Base-by-base conservation (phyloP, 2,329 filamentous ascomycete genomes). In the Tolypocladium pustulatum region DNA sequence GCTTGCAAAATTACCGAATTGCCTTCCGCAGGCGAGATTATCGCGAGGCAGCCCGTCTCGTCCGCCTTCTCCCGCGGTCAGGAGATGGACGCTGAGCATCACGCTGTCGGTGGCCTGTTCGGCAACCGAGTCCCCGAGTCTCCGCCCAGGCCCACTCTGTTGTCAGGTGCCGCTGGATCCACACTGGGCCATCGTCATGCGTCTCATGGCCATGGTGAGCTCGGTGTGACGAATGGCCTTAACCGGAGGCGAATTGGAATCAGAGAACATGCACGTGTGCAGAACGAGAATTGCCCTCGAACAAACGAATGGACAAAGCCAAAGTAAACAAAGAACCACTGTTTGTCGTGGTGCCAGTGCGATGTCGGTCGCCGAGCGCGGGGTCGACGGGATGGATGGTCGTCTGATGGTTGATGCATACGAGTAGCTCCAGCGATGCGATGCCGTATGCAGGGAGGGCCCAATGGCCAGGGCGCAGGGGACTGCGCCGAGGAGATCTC, bases 81-180 rank as follows among this genome's bases (percentile, higher is more conserved):
- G 49, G 49, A 53, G 49, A 53, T 27, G 49, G n/a, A 22, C 17
- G 20, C 49, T 52, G 49, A 20, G 13, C 27, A 54, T 49, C 32
- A 15, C 38, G 52, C 52, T 38, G 32, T n/a, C 37, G n/a, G 52
- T 60, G 59, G 57, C 55, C 49, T 61, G 59, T 59, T 59, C 58
- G 49, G 55, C 53, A 59, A 57, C 46, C 58, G 46, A 38, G 43
- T 46, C 30, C 36, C 38, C n/a, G 58, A 49, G 58, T 37, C 57
- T 17, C 43, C 46, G 49, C 41, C 5, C 27, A 41, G 59, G 36
- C 46, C 60, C 60, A 59, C 60, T 41, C 37, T 27, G 25, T 34
- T 58, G 62, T 61, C 62, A 63, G 62, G 63, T 63, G 63, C 59
- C 57, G 56, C 36, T 52, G 30, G 62, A 58, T 55, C 61, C 58